Evolutionary conservation across 768 basidiomycete genomes (phyloP), one percentile per base, ranked within the genome.

Genomic region (Mycena floridula): DNA sequence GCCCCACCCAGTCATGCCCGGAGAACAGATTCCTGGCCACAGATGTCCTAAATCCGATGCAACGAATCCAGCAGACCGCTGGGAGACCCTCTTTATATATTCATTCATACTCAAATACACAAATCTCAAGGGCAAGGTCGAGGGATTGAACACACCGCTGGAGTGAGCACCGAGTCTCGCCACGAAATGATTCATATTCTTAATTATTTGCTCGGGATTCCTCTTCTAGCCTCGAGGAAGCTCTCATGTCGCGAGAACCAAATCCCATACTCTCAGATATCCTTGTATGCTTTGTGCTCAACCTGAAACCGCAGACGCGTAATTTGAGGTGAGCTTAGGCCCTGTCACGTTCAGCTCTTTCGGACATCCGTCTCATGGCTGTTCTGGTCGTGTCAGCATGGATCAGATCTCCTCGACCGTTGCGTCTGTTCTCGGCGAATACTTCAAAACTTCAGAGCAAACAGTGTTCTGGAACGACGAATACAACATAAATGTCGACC

Each of bases 21-120:
- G n/a, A n/a, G 64, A 66, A 61, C 55, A 64, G 52, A 58, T 42
- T 48, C 26, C 45, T 20, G 65, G 70, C 7, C 77, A 79, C 50
- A 50, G 74, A 50, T 79, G 76, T 56, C 76, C 76, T 8, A 73
- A 74, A 49, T 79, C 85, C 16, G 73, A 68, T 57, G 86, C 85
- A 22, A 74, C 62, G 21, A 86, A 89, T 68, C 89, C 89, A 23
- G 70, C 72, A 44, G 83, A 85, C 67, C 84, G 85, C 64, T 92
- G 89, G 89, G 89, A 92, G 67, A 79, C 83, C 5, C 65, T 88
- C 52, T 91, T 89, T 63, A 78, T 92, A 27, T 92, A 89, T 62
- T 77, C 82, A 24, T 92, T 92, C 68, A 81, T 92, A 51, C 80
- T 77, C 69, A 87, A 78, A 64, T 92, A 88, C 69, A 88, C 87